Evolutionary conservation across 176 grass and related monocot genomes (phyloP), one percentile per base, ranked within the genome.

Genomic region (Raddia guianensis): DNA sequence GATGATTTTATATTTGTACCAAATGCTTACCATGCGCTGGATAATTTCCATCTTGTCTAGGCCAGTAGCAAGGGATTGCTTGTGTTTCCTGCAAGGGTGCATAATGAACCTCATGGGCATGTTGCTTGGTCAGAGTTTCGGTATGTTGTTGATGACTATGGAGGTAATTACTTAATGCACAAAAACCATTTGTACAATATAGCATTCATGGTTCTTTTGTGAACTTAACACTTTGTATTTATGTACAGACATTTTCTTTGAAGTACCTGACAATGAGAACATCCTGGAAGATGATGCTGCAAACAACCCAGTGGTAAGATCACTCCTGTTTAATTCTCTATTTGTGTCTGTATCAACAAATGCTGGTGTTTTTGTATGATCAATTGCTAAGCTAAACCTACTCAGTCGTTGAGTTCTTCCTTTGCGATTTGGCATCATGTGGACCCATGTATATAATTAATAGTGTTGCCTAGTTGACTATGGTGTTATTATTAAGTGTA

Each of bases 101-200:
- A 98, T 83, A 87, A 70, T 84, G 85, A 98, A 81, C 96, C 96
- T 84, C 92, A 98, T 89, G 82, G 84, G 47, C 83, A 93, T 76
- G 79, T 80, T 74, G 40, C 87, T 35, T 95, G 95, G 95, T 91
- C 95, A 57, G 92, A 98, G 43, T 98, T 82, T 76, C 90, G 87
- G 35, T 98, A 95, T 80, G 82, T 85, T 76, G 68, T 98, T 67
- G 96, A 98, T 76, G 90, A 98, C 34, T 91, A 92, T 91, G 96
- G 96, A 89, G 96, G 96, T 98, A 76, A 77, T 74, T 6, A 48
- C 57, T 94, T 87, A 47, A 64, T 83, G 32, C 20, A 5, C 34
- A 40, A 47, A 32, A 11, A 35, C 37, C 68, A 27, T 72, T 71
- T 72, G 50, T 72, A 81, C 27, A 71, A 5, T 44, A 59, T 18